These are phyloP conservation scores for Saccharomyces hybrid DNA, from an alignment of 1,139 yeast genomes.

Conservation along the genomic window DNA sequence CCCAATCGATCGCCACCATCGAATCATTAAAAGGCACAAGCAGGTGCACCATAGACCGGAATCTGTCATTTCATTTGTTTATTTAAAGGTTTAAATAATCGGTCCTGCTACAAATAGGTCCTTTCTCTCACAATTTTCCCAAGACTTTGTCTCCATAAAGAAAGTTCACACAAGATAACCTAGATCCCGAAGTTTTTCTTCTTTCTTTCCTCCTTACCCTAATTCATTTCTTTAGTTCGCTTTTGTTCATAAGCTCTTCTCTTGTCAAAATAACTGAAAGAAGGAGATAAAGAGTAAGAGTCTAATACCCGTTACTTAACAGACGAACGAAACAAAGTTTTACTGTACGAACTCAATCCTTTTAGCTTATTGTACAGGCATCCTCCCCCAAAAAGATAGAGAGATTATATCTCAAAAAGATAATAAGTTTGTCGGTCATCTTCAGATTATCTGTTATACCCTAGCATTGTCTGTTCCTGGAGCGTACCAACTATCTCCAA, in stretches of 20 bases:
- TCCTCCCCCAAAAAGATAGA: neutral
- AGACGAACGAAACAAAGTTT: neutral
- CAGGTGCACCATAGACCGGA: neutral
- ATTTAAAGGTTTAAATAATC: neutral
- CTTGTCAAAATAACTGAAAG: neutral
- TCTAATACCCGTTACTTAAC: neutral
- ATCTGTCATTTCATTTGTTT: neutral
- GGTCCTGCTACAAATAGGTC: neutral
- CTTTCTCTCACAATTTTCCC: neutral
- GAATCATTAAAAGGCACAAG: neutral
- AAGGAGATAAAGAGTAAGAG: neutral
- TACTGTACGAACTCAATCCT: neutral
- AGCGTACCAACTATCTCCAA: neutral
- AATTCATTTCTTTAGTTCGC: neutral
- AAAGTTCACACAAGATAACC: neutral
- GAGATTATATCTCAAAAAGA: neutral
- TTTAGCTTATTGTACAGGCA: neutral
- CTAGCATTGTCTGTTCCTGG: neutral
- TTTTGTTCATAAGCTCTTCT: neutral
- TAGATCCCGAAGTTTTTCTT: neutral
- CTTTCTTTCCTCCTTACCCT: neutral
- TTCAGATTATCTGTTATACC: neutral
- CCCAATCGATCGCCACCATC: conserved; percentile 2
- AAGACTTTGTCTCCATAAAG: neutral
- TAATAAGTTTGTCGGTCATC: neutral